Percentiles rank a stretch among this genome's conserved stretches.
phyloP scores from a whole-genome alignment of 768 basidiomycete genomes.

The Hydnomerulius pinastri region DNA sequence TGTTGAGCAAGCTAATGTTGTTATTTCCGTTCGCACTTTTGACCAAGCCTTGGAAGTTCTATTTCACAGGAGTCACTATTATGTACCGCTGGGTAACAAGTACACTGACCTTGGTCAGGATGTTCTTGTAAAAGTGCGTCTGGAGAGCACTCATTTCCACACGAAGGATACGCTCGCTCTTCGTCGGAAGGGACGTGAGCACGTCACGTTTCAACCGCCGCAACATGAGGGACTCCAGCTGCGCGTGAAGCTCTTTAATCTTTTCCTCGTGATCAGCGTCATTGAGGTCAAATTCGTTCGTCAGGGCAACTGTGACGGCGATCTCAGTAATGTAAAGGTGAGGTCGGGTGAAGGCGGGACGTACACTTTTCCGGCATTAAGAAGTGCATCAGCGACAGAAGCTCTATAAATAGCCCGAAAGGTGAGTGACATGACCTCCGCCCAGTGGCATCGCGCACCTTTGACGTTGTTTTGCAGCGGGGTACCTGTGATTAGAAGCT shows the following conservation, averaged over 20 bases:
- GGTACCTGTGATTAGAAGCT: conserved; percentile 96
- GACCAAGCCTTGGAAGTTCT: conserved; percentile 93
- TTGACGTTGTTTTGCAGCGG: conserved; percentile 99
- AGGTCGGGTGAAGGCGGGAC: conserved; percentile 22
- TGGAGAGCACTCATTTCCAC: conserved; percentile 98
- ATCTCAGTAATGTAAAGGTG: conserved; percentile 8
- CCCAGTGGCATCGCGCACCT: conserved; percentile 50
- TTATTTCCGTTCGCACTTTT: conserved; percentile 88
- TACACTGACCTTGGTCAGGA: conserved; percentile 75
- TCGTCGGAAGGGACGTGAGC: conserved; percentile 92
- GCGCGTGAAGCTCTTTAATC: conserved; percentile 94
- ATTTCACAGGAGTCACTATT: conserved; percentile 8
- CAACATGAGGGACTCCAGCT: conserved; percentile 93
- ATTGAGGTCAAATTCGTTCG: conserved; percentile 92
- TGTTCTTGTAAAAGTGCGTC: conserved; percentile 99
- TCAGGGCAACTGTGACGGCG: conserved; percentile 68
- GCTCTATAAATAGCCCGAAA: conserved; percentile 51
- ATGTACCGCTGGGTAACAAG: not conserved
- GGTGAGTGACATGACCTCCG: conserved; percentile 8
- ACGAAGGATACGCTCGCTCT: conserved; percentile 95
- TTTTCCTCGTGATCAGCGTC: conserved; percentile 92
- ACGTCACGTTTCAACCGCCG: conserved; percentile 95
- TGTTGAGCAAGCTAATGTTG: conserved; percentile 95
- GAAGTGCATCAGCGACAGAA: conserved; percentile 98
- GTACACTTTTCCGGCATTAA: conserved; percentile 97